Base-by-base conservation (phyloP, 371 early-diverging fungal genomes). In the Choanephora cucurbitarum region DNA sequence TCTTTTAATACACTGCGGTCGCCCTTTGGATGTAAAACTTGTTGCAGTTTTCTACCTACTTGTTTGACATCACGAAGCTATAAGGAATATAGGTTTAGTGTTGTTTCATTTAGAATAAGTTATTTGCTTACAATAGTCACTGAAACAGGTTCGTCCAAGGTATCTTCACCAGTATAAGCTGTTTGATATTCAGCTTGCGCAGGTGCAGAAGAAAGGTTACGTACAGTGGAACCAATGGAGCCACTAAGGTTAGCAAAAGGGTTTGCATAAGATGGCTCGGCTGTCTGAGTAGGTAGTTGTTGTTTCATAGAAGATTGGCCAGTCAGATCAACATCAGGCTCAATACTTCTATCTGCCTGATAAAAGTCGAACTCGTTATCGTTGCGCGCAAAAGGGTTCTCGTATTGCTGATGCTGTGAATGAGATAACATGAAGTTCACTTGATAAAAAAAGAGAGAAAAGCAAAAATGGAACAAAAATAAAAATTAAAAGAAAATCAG, bases 111-210 rank as follows among this genome's bases (percentile, higher is more conserved):
- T 21, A 17, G 23, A 34, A 19, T 13, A 14, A 24, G 17, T 23
- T 33, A 4, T 21, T 19, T 33, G 11, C 82, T 62, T 81, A 91
- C 92, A 65, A 91, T 78, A 21, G 92, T 92, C 40, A 75, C 87
- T 31, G 84, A 80, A 10, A 96, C 90, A 19, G 97, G 93, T 64
- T 96, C 97, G 67, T 96, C 97, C 32, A 96, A 80, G 22, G 97
- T 95, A 76, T 94, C 83, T 49, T 61, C 53, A 1, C 57, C 60
- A 5, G 58, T 52, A 46, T 65, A 64, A 44, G 37, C 14, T 7
- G 37, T 14, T 15, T 52, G 52, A 37, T 5, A 49, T 28, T 39
- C 32, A 18, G 4, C 19, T 22, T 4, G 44, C 23, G 52, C 43
- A 19, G 53, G 23, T 19, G 48, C 13, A 7, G 54, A 44, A 52